phyloP scores from a whole-genome alignment of 208 protist species.

The Trypanosoma mega region DNA sequence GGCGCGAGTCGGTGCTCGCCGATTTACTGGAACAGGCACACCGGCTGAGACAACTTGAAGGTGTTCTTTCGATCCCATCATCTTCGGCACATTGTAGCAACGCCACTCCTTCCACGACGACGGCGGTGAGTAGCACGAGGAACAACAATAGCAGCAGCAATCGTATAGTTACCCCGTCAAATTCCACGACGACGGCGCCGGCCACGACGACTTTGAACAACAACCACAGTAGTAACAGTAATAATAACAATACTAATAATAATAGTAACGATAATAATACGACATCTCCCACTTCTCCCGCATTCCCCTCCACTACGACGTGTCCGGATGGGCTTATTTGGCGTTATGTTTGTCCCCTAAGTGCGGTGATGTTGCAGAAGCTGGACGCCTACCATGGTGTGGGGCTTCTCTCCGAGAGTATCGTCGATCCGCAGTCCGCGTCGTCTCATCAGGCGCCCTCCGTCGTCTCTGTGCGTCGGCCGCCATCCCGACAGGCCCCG shows the following conservation, averaged over 20 bases:
- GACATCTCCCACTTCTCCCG: not conserved
- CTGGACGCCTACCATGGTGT: slow-evolving; percentile 31
- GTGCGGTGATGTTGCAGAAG: slow-evolving; percentile 20
- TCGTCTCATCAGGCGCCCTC: too few relatives aligned
- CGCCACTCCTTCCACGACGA: too few relatives aligned
- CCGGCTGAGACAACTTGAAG: slow-evolving; percentile 19
- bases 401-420: slow-evolving; percentile 23
- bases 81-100: too few relatives aligned
- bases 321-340: slow-evolving; percentile 20
- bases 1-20: slow-evolving; percentile 19
- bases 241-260: not conserved
- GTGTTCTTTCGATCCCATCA: too few relatives aligned
- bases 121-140: too few relatives aligned
- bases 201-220: too few relatives aligned
- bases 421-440: slow-evolving; percentile 6
- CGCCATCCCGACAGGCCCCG: not conserved
- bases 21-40: slow-evolving; percentile 24
- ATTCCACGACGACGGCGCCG: too few relatives aligned
- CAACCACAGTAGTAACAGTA: too few relatives aligned
- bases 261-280: too few relatives aligned
- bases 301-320: not conserved
- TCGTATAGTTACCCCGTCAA: too few relatives aligned
- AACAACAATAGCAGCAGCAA: too few relatives aligned
- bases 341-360: slow-evolving; percentile 43
- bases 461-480: too few relatives aligned